Conservation (phyloP, 331 rosid species). For the Quercus tomentella region DNA sequence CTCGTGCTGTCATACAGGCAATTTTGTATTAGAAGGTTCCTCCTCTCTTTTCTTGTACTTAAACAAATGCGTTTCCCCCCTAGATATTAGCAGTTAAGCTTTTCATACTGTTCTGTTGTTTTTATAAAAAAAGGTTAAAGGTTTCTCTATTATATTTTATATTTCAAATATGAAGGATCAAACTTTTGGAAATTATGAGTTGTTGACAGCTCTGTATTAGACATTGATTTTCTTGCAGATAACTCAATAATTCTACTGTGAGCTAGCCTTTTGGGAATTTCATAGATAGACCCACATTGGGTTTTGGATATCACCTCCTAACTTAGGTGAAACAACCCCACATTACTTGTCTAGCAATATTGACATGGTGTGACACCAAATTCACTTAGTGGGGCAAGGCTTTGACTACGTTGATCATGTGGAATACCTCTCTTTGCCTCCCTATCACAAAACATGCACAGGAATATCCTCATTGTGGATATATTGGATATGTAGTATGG, state of each 20-base stretch:
- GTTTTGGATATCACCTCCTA: not conserved
- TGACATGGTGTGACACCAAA: not conserved
- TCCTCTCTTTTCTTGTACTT: slow-evolving; percentile 14
- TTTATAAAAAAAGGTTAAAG: not conserved
- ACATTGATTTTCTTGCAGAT: not conserved
- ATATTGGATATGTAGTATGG: too few species aligned
- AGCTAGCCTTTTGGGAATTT: not conserved
- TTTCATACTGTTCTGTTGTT: not conserved
- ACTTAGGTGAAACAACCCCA: not conserved
- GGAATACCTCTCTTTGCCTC: not conserved
- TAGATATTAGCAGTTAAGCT: not conserved
- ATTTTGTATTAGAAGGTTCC: slow-evolving; percentile 77
- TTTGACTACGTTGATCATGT: not conserved
- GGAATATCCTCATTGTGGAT: not conserved
- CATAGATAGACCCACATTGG: not conserved
- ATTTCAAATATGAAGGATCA: not conserved
- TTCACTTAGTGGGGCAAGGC: not conserved
- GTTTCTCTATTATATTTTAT: not conserved
- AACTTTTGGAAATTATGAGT: not conserved
- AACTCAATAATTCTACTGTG: not conserved
- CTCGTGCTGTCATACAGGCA: slow-evolving; percentile 76
- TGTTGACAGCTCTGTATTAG: not conserved
- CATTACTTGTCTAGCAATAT: not conserved
- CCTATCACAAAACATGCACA: not conserved
- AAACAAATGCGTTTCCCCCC: not conserved